Evolutionary conservation across 345 rosid species (phyloP).

Genomic region (Corchorus capsularis): DNA sequence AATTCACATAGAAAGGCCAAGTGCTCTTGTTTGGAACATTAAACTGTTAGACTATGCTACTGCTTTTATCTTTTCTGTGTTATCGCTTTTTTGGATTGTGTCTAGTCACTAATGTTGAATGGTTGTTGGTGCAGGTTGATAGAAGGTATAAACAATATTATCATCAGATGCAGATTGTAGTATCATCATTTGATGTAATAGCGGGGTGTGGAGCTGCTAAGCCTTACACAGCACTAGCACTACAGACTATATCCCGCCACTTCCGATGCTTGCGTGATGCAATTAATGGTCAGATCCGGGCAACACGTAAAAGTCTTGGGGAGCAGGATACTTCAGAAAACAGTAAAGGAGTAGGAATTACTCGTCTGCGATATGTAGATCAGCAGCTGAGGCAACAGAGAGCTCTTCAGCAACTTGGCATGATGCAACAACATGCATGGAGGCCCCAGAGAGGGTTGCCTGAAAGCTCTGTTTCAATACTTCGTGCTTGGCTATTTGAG

Average conservation of each 20-base stretch:
- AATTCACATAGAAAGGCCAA: neutral
- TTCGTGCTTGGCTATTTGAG: constrained; percentile 99
- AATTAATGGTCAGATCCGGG: constrained; percentile 67
- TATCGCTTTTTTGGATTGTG: neutral
- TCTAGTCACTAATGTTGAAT: neutral
- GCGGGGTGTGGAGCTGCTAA: constrained; percentile 90
- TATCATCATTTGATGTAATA: constrained; percentile 86
- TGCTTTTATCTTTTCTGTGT: neutral
- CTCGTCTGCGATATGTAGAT: constrained; percentile 86
- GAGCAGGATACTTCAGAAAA: constrained; percentile 74
- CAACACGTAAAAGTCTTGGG: constrained; percentile 69
- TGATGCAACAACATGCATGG: constrained; percentile 93
- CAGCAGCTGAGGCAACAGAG: constrained; percentile 94
- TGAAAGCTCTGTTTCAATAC: constrained; percentile 84
- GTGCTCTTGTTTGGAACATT: neutral
- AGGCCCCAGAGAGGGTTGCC: constrained; percentile 97
- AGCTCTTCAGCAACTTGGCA: constrained; percentile 86
- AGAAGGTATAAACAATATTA: constrained; percentile 88
- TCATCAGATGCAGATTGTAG: constrained; percentile 96
- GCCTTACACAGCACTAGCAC: constrained; percentile 88
- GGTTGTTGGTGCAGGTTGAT: constrained; percentile 65
- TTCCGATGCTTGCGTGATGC: constrained; percentile 92
- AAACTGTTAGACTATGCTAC: neutral
- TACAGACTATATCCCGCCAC: constrained; percentile 92
- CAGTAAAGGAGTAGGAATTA: constrained; percentile 64